A percentile compares a stretch with the other conserved stretches of the same genome.
Conservation (phyloP, 2,329 filamentous ascomycete genomes). For the Calonectria pauciramosa region DNA sequence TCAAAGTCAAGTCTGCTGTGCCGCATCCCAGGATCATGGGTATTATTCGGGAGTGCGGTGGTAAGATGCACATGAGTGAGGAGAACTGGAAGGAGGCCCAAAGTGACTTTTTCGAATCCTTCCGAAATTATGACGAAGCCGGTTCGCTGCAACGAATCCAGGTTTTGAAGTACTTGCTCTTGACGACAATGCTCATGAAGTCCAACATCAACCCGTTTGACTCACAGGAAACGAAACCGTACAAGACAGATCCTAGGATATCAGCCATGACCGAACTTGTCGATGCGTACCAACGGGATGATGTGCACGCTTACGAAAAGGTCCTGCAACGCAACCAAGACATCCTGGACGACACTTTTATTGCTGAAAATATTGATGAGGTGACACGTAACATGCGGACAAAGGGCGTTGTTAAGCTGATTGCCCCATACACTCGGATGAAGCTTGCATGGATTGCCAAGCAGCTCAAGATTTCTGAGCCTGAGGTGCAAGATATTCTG, state of each 20-base stretch:
- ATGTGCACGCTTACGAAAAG: slow-evolving; percentile 91
- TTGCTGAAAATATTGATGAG: slow-evolving; percentile 99
- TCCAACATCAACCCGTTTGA: slow-evolving; percentile 99
- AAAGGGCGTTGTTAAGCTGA: slow-evolving; percentile 92
- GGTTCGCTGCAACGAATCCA: slow-evolving; percentile 96
- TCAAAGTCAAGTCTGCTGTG: slow-evolving; percentile 95
- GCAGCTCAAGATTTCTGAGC: slow-evolving; percentile 85
- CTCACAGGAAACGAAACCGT: slow-evolving; percentile 98
- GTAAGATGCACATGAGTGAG: slow-evolving; percentile 99
- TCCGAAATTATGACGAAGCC: slow-evolving; percentile 98
- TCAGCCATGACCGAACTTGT: slow-evolving; percentile 98
- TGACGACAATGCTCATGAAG: slow-evolving; percentile 98
- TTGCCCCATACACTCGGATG: slow-evolving; percentile 95
- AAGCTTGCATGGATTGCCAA: slow-evolving; percentile 88
- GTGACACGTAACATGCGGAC: slow-evolving; percentile 98
- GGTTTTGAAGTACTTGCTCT: slow-evolving; percentile 94
- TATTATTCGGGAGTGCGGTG: slow-evolving; percentile 97
- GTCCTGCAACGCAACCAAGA: slow-evolving; percentile 91
- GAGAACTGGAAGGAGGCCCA: slow-evolving; percentile 99
- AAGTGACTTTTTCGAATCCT: slow-evolving; percentile 98
- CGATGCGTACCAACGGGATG: slow-evolving; percentile 95
- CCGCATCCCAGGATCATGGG: slow-evolving; percentile 99
- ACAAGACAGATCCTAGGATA: slow-evolving; percentile 95
- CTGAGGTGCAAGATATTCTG: slow-evolving; percentile 95
- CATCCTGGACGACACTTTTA: slow-evolving; percentile 92